Conservation (phyloP, 2,329 filamentous ascomycete genomes). For the Verticillium longisporum region DNA sequence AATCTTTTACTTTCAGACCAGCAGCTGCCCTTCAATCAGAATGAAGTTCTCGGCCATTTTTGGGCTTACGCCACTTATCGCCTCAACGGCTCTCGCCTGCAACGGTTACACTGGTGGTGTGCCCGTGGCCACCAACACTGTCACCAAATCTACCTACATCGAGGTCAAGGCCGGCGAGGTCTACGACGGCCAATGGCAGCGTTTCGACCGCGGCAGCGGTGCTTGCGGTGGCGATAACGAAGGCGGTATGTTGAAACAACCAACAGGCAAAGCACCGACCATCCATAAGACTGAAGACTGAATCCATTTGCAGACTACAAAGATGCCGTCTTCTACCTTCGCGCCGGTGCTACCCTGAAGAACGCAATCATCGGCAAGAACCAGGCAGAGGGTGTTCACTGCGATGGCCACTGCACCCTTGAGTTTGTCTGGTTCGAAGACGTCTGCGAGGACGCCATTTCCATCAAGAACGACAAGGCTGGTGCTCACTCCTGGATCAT, state of each 20-base stretch:
- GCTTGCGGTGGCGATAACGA: constrained; percentile 31
- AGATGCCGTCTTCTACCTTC: constrained; percentile 36
- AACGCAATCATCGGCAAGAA: constrained; percentile 40
- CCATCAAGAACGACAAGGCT: constrained; percentile 20
- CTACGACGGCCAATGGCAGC: constrained; percentile 24
- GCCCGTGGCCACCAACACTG: constrained; percentile 17
- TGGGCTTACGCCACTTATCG: constrained; percentile 2
- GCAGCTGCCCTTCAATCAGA: neutral
- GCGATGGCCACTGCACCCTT: constrained; percentile 33
- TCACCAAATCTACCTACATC: constrained; percentile 23
- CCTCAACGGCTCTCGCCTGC: constrained; percentile 15
- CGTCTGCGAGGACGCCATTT: constrained; percentile 39
- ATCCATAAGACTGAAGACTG: neutral
- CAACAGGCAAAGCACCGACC: neutral
- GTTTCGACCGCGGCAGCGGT: constrained; percentile 28
- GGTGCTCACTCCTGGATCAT: constrained; percentile 28
- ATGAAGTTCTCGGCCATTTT: constrained; percentile 13
- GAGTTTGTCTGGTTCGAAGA: constrained; percentile 41
- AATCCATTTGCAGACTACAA: constrained; percentile 18
- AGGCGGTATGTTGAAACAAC: constrained; percentile 17
- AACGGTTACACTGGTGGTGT: constrained; percentile 20
- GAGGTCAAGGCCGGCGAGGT: constrained; percentile 20
- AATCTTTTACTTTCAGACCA: no score
- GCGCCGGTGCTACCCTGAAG: constrained; percentile 32
- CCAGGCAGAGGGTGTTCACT: constrained; percentile 39